Evolutionary conservation across 2,329 filamentous ascomycete genomes (phyloP).

Genomic region (Nigrospora oryzae): DNA sequence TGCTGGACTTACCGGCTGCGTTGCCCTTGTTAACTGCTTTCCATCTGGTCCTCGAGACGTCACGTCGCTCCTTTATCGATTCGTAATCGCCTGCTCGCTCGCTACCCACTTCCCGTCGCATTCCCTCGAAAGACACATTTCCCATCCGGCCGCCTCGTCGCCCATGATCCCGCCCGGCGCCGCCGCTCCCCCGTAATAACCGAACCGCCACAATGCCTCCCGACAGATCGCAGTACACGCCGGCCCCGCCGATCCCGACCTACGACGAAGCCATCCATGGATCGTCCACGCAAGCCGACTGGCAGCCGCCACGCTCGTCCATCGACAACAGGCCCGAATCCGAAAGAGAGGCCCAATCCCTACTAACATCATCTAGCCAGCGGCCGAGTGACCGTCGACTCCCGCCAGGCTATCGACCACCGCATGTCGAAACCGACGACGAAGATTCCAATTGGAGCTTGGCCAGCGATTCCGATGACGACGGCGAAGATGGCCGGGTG

Average conservation of each 20-base stretch:
- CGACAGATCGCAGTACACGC: conserved; percentile 49
- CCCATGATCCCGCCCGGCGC: conserved; percentile 5
- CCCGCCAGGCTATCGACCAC: conserved; percentile 60
- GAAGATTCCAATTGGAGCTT: conserved; percentile 40
- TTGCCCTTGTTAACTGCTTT: background rate
- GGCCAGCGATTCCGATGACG: conserved; percentile 24
- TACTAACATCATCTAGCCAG: conserved; percentile 48
- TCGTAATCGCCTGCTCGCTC: conserved; percentile 7
- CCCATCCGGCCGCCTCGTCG: background rate
- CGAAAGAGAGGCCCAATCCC: conserved; percentile 69
- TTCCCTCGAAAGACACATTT: background rate
- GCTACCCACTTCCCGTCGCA: background rate
- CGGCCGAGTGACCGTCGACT: conserved; percentile 30
- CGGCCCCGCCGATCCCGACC: conserved; percentile 67
- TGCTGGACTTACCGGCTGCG: background rate
- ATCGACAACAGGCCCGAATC: conserved; percentile 55
- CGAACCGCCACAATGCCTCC: conserved; percentile 22
- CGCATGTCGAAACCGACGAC: conserved; percentile 60
- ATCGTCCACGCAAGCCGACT: conserved; percentile 36
- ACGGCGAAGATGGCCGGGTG: conserved; percentile 55
- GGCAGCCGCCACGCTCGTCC: conserved; percentile 50
- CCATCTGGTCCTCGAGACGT: background rate
- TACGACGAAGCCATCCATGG: conserved; percentile 75
- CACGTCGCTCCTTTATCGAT: conserved; percentile 10
- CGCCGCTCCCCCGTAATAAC: background rate